Evolutionary conservation across 768 basidiomycete genomes (phyloP).

Genomic region (Phanerochaete carnosa): DNA sequence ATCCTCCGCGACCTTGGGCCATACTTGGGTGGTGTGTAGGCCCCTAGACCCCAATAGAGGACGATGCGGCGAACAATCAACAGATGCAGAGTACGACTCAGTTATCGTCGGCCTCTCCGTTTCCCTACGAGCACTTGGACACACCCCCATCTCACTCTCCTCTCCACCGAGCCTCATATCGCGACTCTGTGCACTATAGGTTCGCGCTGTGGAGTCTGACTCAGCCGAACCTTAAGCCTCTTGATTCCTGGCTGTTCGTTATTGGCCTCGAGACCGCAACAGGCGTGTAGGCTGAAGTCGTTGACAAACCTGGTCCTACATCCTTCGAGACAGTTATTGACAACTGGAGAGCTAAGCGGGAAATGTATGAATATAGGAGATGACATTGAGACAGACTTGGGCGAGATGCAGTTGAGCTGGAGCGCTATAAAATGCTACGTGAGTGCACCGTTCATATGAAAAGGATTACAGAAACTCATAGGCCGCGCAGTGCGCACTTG

Average conservation of each 20-base stretch:
- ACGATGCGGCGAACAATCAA: background rate
- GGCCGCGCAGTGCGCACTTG: conserved; percentile 53
- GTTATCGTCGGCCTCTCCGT: conserved; percentile 37
- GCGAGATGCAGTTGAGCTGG: conserved; percentile 56
- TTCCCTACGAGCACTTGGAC: conserved; percentile 45
- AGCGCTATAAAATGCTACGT: conserved; percentile 64
- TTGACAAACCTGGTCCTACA: conserved; percentile 59
- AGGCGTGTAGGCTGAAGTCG: conserved; percentile 43
- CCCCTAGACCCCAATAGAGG: too few species aligned
- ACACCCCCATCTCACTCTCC: conserved; percentile 49
- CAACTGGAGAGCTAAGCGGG: conserved; percentile 29
- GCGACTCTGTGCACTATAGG: conserved; percentile 54
- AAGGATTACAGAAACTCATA: background rate
- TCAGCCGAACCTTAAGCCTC: conserved; percentile 13
- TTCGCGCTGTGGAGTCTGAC: conserved; percentile 31
- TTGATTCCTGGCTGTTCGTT: conserved; percentile 73
- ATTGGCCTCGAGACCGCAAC: conserved; percentile 56
- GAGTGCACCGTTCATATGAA: conserved; percentile 16
- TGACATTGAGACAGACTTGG: conserved; percentile 62
- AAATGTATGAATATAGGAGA: conserved; percentile 60
- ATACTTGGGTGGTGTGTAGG: background rate
- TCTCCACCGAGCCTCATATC: conserved; percentile 40
- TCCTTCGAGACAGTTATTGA: conserved; percentile 60
- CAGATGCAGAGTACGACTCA: conserved; percentile 23
- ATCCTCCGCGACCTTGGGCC: conserved; percentile 21